Percentiles rank a stretch among this genome's conserved stretches.
Conservation (phyloP, 768 basidiomycete species). For the Rhizopogon sp. region DNA sequence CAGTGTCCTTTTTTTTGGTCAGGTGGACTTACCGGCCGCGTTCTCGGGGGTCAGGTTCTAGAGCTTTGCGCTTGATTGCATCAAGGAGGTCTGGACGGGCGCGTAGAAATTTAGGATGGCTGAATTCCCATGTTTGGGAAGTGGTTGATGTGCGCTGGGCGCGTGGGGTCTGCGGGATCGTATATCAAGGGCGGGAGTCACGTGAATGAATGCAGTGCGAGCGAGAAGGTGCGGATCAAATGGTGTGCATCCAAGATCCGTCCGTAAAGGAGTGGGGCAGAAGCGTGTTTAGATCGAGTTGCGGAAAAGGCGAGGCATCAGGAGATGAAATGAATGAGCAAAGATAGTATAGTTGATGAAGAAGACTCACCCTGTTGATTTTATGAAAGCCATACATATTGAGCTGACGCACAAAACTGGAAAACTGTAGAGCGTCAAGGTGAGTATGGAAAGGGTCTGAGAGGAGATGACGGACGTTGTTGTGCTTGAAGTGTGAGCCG, state of each 20-base stretch:
- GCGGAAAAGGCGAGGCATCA: neutral
- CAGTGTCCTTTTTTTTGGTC: neutral
- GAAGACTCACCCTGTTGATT: slow-evolving; percentile 68
- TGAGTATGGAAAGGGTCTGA: slow-evolving; percentile 6
- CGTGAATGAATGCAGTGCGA: too few relatives aligned
- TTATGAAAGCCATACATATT: slow-evolving; percentile 98
- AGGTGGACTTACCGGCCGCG: slow-evolving; percentile 17
- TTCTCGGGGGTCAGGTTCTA: slow-evolving; percentile 69
- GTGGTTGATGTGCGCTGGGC: slow-evolving; percentile 77
- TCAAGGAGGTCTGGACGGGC: slow-evolving; percentile 78
- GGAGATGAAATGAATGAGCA: slow-evolving; percentile 2
- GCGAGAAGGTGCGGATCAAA: too few relatives aligned
- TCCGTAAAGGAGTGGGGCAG: too few relatives aligned
- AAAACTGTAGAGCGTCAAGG: slow-evolving; percentile 51
- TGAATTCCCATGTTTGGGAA: slow-evolving; percentile 86
- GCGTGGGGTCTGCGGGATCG: slow-evolving; percentile 58
- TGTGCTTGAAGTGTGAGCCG: slow-evolving; percentile 87
- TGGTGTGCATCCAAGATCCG: too few relatives aligned
- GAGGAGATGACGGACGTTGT: slow-evolving; percentile 53
- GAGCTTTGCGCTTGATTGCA: slow-evolving; percentile 81
- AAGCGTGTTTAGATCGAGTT: slow-evolving; percentile 2
- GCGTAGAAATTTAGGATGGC: slow-evolving; percentile 80
- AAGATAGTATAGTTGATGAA: neutral
- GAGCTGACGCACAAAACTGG: slow-evolving; percentile 89
- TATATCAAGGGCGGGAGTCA: too few relatives aligned